A percentile compares a stretch with the other conserved stretches of the same genome.
These are phyloP conservation scores for Leishmania arabica DNA, from an alignment of 208 protist genomes.

Conservation along the genomic window DNA sequence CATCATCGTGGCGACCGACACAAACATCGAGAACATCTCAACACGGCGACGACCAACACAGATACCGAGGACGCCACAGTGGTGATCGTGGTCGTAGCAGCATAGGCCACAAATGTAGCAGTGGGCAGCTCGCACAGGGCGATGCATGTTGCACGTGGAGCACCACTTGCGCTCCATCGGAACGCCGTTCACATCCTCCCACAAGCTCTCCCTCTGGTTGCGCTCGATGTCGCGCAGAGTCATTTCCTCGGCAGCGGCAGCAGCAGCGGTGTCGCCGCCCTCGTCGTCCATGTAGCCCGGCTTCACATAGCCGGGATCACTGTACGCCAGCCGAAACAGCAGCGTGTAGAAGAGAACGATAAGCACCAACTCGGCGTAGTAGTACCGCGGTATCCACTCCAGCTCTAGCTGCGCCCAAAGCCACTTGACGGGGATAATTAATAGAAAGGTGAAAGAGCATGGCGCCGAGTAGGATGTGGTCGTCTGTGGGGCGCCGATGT, in stretches of 20 bases:
- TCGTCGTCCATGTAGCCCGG: conserved; percentile 66
- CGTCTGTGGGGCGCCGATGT: conserved; percentile 70
- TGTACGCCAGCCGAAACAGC: conserved; percentile 60
- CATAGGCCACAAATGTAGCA: conserved; percentile 91
- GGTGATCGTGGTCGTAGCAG: conserved; percentile 88
- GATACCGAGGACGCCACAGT: conserved; percentile 84
- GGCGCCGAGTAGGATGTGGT: conserved; percentile 74
- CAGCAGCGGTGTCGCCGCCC: conserved; percentile 2
- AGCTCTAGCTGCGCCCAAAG: conserved; percentile 37
- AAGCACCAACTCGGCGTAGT: conserved; percentile 37
- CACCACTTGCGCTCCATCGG: conserved; percentile 92
- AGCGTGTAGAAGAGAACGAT: conserved; percentile 49
- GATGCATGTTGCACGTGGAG: conserved; percentile 83
- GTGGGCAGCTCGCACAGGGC: conserved; percentile 85
- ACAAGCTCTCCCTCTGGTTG: conserved; percentile 65
- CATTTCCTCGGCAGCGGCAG: conserved; percentile 29
- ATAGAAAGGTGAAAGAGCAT: conserved; percentile 28
- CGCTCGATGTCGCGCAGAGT: conserved; percentile 72
- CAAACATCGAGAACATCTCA: conserved; percentile 67
- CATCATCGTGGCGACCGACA: conserved; percentile 32
- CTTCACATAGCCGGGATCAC: conserved; percentile 78
- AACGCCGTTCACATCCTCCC: conserved; percentile 73
- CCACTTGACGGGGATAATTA: conserved; percentile 37
- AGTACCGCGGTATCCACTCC: conserved; percentile 39
- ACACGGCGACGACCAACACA: conserved; percentile 82